These are phyloP conservation scores for Sesbania bispinosa DNA, from an alignment of 306 rosid genomes.

Conservation along the genomic window DNA sequence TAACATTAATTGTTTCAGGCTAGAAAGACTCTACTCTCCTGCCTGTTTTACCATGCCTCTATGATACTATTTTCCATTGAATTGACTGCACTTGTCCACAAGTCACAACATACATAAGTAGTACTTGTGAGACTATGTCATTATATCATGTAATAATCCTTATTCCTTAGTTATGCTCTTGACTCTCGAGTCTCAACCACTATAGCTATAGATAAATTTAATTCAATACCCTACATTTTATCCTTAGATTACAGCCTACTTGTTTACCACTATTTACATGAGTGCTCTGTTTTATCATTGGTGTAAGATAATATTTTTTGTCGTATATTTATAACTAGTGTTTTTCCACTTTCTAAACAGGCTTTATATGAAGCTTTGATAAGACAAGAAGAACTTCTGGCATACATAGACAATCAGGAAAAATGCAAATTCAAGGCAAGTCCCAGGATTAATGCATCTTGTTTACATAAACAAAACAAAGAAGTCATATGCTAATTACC, in stretches of 20 bases:
- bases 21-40: not conserved
- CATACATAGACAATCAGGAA: constrained; percentile 53
- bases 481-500: not conserved
- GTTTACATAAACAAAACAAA: not conserved
- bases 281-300: no score
- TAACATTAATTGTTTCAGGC: not conserved
- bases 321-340: not conserved
- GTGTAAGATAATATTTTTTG: not conserved
- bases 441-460: constrained; percentile 4
- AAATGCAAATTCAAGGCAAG: constrained; percentile 48
- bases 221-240: no score
- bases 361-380: constrained; percentile 71
- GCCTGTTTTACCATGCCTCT: not conserved
- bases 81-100: not conserved
- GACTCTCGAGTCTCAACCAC: no score
- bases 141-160: not conserved
- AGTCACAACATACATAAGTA: no score
- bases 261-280: no score
- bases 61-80: not conserved
- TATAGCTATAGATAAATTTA: no score
- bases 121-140: no score
- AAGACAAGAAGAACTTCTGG: constrained; percentile 81
- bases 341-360: constrained; percentile 39
- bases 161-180: no score
- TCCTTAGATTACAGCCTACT: no score